Conservation (phyloP, 192 early-diverging fungal genomes). For the Mortierella antarctica region DNA sequence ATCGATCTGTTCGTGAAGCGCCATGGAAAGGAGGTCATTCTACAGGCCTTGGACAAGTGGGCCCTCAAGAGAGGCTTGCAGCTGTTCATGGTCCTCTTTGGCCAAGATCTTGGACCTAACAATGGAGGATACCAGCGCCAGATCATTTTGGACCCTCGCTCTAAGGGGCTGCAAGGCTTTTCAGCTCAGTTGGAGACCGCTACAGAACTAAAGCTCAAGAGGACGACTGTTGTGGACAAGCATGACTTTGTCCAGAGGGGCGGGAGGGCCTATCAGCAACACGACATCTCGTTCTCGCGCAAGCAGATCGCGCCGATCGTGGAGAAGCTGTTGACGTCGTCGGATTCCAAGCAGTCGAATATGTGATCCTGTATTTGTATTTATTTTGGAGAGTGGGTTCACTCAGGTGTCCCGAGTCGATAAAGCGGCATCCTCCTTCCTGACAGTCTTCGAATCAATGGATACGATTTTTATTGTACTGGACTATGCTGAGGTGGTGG, state of each 20-base stretch:
- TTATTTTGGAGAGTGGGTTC: too few species aligned
- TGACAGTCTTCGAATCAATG: neutral
- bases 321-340: constrained; percentile 35
- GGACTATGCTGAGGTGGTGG: neutral
- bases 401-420: too few species aligned
- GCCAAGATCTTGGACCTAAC: constrained; percentile 70
- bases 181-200: constrained; percentile 50
- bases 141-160: constrained; percentile 56
- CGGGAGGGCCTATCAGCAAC: constrained; percentile 56
- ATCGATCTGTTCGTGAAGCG: constrained; percentile 62
- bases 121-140: constrained; percentile 69
- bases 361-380: neutral
- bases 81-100: constrained; percentile 52
- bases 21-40: constrained; percentile 49
- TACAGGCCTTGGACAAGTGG: constrained; percentile 44
- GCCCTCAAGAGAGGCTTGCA: constrained; percentile 59
- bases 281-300: constrained; percentile 63
- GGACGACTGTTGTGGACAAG: constrained; percentile 1
- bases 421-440: too few species aligned
- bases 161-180: constrained; percentile 18
- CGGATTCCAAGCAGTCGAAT: constrained; percentile 7
- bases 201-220: constrained; percentile 47
- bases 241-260: constrained; percentile 21
- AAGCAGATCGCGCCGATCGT: constrained; percentile 73
- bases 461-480: neutral